Conservation (phyloP, 768 basidiomycete genomes). For the Mycena chlorophos region DNA sequence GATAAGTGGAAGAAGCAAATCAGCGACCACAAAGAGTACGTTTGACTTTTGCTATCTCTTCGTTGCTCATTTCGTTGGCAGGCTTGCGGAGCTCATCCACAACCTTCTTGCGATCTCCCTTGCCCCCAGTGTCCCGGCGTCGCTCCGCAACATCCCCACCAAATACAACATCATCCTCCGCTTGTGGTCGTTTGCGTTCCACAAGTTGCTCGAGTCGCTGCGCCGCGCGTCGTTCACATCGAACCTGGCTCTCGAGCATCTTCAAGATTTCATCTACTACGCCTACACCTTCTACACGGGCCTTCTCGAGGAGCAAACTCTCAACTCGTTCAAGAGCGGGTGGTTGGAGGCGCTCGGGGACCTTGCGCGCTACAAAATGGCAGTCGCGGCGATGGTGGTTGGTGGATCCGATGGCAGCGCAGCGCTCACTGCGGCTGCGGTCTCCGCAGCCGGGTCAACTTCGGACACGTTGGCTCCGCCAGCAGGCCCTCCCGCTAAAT, state of each 20-base stretch:
- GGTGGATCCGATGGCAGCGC: conserved; percentile 43
- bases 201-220: conserved; percentile 86
- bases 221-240: conserved; percentile 78
- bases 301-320: conserved; percentile 77
- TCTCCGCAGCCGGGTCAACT: conserved; percentile 45
- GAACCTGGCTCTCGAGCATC: conserved; percentile 77
- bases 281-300: conserved; percentile 93
- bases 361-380: conserved; percentile 92
- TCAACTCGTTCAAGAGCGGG: conserved; percentile 68
- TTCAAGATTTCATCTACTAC: conserved; percentile 93
- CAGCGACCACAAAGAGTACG: conserved; percentile 82
- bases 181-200: conserved; percentile 89
- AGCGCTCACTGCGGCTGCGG: conserved; percentile 57
- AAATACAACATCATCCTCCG: conserved; percentile 96
- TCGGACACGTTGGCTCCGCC: conserved; percentile 24
- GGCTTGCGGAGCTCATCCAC: conserved; percentile 88
- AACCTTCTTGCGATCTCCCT: conserved; percentile 83
- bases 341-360: conserved; percentile 99
- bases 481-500: conserved; percentile 34
- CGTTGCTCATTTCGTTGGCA: conserved; percentile 33
- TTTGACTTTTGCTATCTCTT: conserved; percentile 20
- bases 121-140: conserved; percentile 84
- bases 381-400: conserved; percentile 83
- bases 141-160: conserved; percentile 82
- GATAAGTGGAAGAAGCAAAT: conserved; percentile 77